Evolutionary conservation across 169 alveolate species (phyloP), one percentile per base, ranked within the genome.

Genomic region (Amoebophrya sp.): DNA sequence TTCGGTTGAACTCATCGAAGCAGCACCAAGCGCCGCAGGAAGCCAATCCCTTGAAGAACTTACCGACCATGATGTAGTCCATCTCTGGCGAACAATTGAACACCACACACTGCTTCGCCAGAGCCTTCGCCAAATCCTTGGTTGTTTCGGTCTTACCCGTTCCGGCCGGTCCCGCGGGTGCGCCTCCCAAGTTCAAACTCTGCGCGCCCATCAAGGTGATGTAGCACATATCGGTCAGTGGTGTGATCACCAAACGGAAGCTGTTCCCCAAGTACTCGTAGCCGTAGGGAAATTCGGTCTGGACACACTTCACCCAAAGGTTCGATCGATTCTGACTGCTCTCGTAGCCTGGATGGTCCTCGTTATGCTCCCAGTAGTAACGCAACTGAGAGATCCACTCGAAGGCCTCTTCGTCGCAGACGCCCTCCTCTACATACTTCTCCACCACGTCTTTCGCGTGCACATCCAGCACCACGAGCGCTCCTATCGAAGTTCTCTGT

Each of bases 161-260:
- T n/a, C 99, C 99, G 23, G 99, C 99, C 26, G 99, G 99, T 41
- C 99, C 99, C 55, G 98, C 98, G 38, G 98, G 99, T 10, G 98
- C 98, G 93, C 99, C 97, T 92, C 99, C 99, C 97, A 97, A 96
- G 93, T 96, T 97, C 93, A 97, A 95, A 90, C 97, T 97, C 40
- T 97, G 96, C 6, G 99, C 99, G 91, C 98, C 98, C 55, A 98
- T 97, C 90, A 98, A 97, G 90, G 99, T 97, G 95, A 97, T 98
- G 95, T 98, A 97, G 94, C 98, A 97, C 96, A 98, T 96, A 95
- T 98, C 99, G 77, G 99, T 98, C 90, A 97, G 95, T 29, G 99
- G 99, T 3, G 99, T 97, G 92, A 98, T 97, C 91, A 98, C 99
- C 93, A 98, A 94, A 92, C 99, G 95, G 92, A 97, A 97, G 53